Evolutionary conservation across 1,284 basidiomycete species (phyloP), one percentile per base, ranked within the genome.

Genomic region (Fomitopsis palustris): DNA sequence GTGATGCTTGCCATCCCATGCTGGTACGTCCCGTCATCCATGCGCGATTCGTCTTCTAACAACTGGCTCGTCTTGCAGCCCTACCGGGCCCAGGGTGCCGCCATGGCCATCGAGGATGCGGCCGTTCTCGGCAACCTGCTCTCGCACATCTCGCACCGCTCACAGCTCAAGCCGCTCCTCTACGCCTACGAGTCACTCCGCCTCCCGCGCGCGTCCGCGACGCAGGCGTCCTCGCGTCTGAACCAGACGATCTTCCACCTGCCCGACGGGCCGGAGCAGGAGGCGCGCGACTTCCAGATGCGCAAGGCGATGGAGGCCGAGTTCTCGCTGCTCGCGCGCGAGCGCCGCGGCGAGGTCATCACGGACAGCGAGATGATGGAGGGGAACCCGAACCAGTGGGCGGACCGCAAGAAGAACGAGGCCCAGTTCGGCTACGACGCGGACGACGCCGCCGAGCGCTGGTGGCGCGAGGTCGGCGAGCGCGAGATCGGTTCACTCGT

Each of bases 71-170:
- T 17, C 38, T 5, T 25, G 2, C 63, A 87, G 84, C 87, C 87
- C 4, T 87, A 87, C 69, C 81, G 84, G 43, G 87, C 85, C 0
- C 86, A 88, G 69, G 87, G 86, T 16, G 81, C 85, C 17, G 84
- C 86, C 4, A 87, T 88, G 78, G 86, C 86, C 0, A 76, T 88
- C 57, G 86, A 89, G 71, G 87, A 88, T 60, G 85, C 81, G 0
- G 84, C 82, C 0, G 82, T 86, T 0, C 75, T 88, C 33, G 87
- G 85, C 0, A 78, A 78, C 54, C 76, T 87, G 10, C 77, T 88
- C 63, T 81, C 82, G 2, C 78, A 72, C 25, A 66, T 87, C 29
- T 73, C 75, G 0, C 65, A 74, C 33, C 69, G 62, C 21, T 56
- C 69, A 0, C 82, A 86, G 62, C 73, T 87, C 5, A 64, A 68